phyloP scores from a whole-genome alignment of 208 protist genomes.

The Acanthamoeba culbertsoni region DNA sequence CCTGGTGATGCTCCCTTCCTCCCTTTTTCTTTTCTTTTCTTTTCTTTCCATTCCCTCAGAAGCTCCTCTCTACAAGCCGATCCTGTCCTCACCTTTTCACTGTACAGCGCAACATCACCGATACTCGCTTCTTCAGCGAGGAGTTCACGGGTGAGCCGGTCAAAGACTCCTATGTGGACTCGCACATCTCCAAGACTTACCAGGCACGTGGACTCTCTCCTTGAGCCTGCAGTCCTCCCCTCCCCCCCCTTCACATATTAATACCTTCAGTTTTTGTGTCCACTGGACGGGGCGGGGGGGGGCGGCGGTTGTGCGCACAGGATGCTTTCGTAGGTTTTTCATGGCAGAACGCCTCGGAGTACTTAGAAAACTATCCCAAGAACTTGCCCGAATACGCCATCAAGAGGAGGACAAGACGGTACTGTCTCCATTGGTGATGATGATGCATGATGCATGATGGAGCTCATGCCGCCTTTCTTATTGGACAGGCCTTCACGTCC shows the following conservation, averaged over 20 bases:
- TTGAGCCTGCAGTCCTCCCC: too few relatives aligned
- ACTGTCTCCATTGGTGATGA: not conserved
- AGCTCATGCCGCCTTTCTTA: not conserved
- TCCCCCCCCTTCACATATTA: too few relatives aligned
- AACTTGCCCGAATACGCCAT: conserved; percentile 5
- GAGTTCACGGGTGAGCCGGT: conserved; percentile 42
- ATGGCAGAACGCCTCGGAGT: conserved; percentile 18
- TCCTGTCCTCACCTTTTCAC: too few relatives aligned
- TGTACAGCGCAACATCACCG: conserved; percentile 17
- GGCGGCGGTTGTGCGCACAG: too few relatives aligned
- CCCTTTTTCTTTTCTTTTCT: not conserved
- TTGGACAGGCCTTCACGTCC: not conserved
- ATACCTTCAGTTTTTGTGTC: too few relatives aligned
- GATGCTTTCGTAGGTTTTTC: conserved; percentile 9
- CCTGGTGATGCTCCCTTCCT: not conserved
- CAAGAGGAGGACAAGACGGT: not conserved
- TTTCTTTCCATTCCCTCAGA: too few relatives aligned
- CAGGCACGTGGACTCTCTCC: not conserved
- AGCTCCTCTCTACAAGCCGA: too few relatives aligned
- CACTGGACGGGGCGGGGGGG: too few relatives aligned
- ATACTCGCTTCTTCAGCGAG: conserved; percentile 46
- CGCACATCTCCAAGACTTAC: conserved; percentile 41
- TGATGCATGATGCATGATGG: not conserved
- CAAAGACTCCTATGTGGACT: conserved; percentile 24
- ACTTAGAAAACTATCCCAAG: not conserved